These are phyloP conservation scores for Phytophthora constricta DNA, from an alignment of 352 stramenopile species.

Conservation along the genomic window DNA sequence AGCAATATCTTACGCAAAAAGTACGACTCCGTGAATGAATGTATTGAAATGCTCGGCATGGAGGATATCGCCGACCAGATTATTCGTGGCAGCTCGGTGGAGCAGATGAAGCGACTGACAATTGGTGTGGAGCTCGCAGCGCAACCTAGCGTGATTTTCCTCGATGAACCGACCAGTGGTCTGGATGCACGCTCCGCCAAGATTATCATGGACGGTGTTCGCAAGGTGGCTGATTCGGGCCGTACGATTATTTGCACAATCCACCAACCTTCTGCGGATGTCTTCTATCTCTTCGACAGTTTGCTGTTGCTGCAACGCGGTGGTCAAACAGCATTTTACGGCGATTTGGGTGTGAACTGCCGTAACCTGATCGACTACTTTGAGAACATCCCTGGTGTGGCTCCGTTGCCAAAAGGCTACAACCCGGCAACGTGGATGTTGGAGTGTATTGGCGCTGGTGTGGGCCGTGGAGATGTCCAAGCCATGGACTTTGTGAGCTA, in stretches of 20 bases:
- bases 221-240: slow-evolving; percentile 4
- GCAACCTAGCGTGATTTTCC: slow-evolving; percentile 5
- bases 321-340: slow-evolving; percentile 39
- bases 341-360: slow-evolving; percentile 35
- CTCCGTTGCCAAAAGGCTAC: slow-evolving; percentile 41
- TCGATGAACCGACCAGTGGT: slow-evolving; percentile 5
- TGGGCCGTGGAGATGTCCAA: slow-evolving; percentile 17
- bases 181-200: background rate
- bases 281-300: slow-evolving; percentile 82
- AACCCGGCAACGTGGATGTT: slow-evolving; percentile 27
- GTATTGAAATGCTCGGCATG: background rate
- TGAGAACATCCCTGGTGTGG: slow-evolving; percentile 18
- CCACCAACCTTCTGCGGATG: slow-evolving; percentile 81
- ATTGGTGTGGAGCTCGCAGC: slow-evolving; percentile 2
- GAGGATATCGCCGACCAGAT: slow-evolving; percentile 12
- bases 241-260: slow-evolving; percentile 78
- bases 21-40: slow-evolving; percentile 4
- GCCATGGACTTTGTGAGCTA: slow-evolving; percentile 19
- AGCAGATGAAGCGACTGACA: slow-evolving; percentile 3
- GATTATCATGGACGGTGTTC: slow-evolving; percentile 11
- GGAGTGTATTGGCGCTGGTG: slow-evolving; percentile 48
- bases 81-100: slow-evolving; percentile 8
- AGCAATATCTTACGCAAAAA: background rate
- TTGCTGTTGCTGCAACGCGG: slow-evolving; percentile 63
- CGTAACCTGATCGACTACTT: slow-evolving; percentile 42